Evolutionary conservation across 2,329 filamentous ascomycete genomes (phyloP).

Genomic region (Lojkania enalia): DNA sequence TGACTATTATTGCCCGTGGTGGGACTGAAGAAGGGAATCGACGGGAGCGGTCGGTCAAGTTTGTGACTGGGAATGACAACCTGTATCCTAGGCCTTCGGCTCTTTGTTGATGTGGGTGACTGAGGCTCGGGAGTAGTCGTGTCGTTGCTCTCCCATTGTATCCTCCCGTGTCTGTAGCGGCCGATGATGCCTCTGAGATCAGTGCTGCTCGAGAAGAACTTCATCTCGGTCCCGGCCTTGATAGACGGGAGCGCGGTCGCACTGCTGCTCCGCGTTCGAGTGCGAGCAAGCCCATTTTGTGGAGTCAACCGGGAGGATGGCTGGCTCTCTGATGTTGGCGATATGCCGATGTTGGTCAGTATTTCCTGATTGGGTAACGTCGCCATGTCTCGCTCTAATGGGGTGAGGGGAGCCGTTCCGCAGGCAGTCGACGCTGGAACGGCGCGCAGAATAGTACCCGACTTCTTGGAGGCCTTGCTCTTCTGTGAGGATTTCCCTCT

Average conservation of each 20-base stretch:
- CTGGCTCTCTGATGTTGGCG: constrained; percentile 21
- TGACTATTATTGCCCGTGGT: constrained; percentile 19
- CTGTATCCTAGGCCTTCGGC: constrained; percentile 38
- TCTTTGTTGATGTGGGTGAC: constrained; percentile 19
- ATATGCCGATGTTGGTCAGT: constrained; percentile 37
- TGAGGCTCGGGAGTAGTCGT: constrained; percentile 5
- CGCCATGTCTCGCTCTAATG: constrained; percentile 36
- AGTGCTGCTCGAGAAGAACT: constrained; percentile 25
- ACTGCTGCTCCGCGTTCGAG: constrained; percentile 24
- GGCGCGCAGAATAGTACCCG: constrained; percentile 40
- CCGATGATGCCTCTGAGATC: constrained; percentile 45
- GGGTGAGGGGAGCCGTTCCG: constrained; percentile 27
- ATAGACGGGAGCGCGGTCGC: constrained; percentile 18
- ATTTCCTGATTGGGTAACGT: constrained; percentile 47
- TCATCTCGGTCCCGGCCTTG: constrained; percentile 25
- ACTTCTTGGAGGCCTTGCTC: constrained; percentile 25
- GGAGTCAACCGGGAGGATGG: constrained; percentile 20
- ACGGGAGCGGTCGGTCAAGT: constrained; percentile 34
- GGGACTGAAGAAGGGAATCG: constrained; percentile 31
- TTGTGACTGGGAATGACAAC: constrained; percentile 42
- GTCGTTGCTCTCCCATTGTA: constrained; percentile 44
- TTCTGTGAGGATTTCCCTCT: constrained; percentile 28
- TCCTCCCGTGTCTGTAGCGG: constrained; percentile 50
- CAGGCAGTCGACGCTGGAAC: constrained; percentile 34
- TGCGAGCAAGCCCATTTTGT: constrained; percentile 18